Conservation (phyloP, 768 basidiomycete genomes). For the Cystobasidium ongulense region DNA sequence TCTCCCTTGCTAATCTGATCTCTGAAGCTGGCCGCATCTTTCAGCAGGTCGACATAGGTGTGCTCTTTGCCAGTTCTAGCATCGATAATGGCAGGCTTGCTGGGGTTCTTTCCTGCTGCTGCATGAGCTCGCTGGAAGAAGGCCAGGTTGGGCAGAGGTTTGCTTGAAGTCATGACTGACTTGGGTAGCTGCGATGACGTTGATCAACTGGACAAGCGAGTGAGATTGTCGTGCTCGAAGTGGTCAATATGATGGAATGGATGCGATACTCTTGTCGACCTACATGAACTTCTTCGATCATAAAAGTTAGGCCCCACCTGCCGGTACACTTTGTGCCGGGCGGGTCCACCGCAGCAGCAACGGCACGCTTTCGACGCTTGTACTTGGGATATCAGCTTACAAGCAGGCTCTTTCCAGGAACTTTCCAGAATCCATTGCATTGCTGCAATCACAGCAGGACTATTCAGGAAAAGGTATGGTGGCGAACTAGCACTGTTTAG, state of each 20-base stretch:
- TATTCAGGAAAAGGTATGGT: too few relatives aligned
- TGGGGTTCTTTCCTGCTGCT: conserved; percentile 18
- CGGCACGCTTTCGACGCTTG: too few relatives aligned
- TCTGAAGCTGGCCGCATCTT: conserved; percentile 12
- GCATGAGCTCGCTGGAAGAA: conserved; percentile 5
- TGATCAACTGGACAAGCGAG: not conserved
- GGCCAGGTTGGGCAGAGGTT: conserved; percentile 9
- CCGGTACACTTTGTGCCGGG: too few relatives aligned
- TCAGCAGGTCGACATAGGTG: conserved; percentile 18
- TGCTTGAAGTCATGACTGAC: not conserved
- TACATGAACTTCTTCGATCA: too few relatives aligned
- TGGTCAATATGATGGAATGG: not conserved
- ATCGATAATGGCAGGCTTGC: conserved; percentile 30
- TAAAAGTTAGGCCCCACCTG: too few relatives aligned
- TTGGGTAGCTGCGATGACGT: not conserved
- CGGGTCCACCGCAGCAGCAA: too few relatives aligned
- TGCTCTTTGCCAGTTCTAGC: not conserved
- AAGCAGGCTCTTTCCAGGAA: too few relatives aligned
- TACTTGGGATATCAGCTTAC: too few relatives aligned
- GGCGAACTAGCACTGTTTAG: too few relatives aligned
- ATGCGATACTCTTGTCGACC: too few relatives aligned
- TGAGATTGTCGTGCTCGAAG: not conserved
- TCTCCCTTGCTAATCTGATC: conserved; percentile 6
- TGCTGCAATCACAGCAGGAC: too few relatives aligned
- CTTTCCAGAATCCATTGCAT: too few relatives aligned